Evolutionary conservation across 257 asterid genomes (phyloP).

Genomic region (Ilex aquifolium): DNA sequence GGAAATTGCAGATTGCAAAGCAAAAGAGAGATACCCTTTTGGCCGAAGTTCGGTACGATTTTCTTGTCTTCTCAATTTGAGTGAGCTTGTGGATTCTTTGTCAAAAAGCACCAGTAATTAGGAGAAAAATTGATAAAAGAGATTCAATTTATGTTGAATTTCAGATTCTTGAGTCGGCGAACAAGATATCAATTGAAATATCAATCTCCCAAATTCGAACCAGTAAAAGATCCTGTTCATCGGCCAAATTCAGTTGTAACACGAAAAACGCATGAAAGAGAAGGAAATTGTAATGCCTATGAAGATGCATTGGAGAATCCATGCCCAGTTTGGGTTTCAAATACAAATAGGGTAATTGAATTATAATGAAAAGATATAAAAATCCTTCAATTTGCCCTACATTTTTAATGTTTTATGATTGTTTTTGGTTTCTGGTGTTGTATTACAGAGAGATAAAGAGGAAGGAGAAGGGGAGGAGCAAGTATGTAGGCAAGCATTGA

Average conservation of each 20-base stretch:
- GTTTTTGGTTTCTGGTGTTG: neutral
- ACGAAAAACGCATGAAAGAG: neutral
- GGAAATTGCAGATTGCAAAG: slow-evolving; percentile 7
- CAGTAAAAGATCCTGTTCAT: too few relatives aligned
- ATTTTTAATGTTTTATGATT: neutral
- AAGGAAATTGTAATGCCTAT: neutral
- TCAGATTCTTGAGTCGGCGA: neutral
- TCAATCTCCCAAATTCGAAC: too few relatives aligned
- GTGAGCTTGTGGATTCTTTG: neutral
- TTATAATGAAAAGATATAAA: neutral
- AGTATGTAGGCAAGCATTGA: neutral
- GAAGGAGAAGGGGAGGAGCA: neutral
- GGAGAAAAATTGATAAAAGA: too few relatives aligned
- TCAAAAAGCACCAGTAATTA: too few relatives aligned
- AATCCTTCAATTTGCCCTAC: too few relatives aligned
- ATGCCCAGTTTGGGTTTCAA: neutral
- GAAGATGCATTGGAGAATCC: too few relatives aligned
- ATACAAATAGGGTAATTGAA: neutral
- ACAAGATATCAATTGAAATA: neutral
- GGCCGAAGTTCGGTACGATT: slow-evolving; percentile 8
- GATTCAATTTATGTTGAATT: neutral
- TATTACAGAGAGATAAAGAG: neutral
- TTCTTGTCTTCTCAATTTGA: neutral
- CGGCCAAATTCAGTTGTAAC: too few relatives aligned
- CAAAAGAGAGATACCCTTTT: slow-evolving; percentile 15